These are phyloP conservation scores for Trichoderma simmonsii DNA, from an alignment of 2,329 filamentous ascomycete species.

Conservation along the genomic window DNA sequence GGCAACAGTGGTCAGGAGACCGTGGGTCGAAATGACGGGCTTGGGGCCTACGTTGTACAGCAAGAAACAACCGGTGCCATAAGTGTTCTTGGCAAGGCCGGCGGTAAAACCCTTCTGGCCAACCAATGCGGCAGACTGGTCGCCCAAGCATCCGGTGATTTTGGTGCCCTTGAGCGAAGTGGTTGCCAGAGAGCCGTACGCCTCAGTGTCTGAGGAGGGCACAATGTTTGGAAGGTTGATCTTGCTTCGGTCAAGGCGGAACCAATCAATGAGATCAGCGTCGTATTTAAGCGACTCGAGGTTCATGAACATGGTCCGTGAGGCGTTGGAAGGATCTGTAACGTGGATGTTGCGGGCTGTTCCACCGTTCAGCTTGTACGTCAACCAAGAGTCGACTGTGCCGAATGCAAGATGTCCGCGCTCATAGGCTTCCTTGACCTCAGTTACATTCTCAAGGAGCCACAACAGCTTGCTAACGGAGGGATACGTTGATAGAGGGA, in stretches of 20 bases:
- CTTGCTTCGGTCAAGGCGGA: slow-evolving; percentile 67
- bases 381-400: slow-evolving; percentile 77
- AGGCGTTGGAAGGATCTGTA: slow-evolving; percentile 80
- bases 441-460: slow-evolving; percentile 66
- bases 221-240: slow-evolving; percentile 74
- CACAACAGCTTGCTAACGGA: slow-evolving; percentile 76
- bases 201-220: slow-evolving; percentile 65
- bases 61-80: slow-evolving; percentile 81
- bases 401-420: slow-evolving; percentile 71
- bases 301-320: slow-evolving; percentile 85
- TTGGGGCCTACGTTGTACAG: slow-evolving; percentile 79
- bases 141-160: slow-evolving; percentile 75
- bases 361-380: slow-evolving; percentile 76
- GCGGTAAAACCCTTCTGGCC: slow-evolving; percentile 75
- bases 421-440: slow-evolving; percentile 68
- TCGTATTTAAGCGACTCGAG: slow-evolving; percentile 73
- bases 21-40: slow-evolving; percentile 75
- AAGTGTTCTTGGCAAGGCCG: slow-evolving; percentile 79
- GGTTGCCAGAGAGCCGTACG: slow-evolving; percentile 61
- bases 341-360: slow-evolving; percentile 63
- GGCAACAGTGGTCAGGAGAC: slow-evolving; percentile 72
- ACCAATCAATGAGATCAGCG: slow-evolving; percentile 69
- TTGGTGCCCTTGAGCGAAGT: slow-evolving; percentile 63
- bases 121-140: slow-evolving; percentile 78
- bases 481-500: slow-evolving; percentile 79